Conservation (phyloP, 164 flowering plant species). For the Nymphaea colorata region DNA sequence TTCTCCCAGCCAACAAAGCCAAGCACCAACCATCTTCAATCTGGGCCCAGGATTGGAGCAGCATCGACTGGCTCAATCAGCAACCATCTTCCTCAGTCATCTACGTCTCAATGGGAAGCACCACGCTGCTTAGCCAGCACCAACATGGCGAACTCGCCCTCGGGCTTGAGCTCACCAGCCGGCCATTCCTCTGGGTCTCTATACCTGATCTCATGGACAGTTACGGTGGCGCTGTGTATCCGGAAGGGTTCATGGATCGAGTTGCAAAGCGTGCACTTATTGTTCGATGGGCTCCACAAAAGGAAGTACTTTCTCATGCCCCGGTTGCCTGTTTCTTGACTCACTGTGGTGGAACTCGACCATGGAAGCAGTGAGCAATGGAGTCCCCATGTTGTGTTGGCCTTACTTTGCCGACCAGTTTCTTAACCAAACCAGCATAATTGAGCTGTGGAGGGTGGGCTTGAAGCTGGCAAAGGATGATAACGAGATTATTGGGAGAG, state of each 20-base stretch:
- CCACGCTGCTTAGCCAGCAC: background rate
- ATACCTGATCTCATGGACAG: slow-evolving; percentile 2
- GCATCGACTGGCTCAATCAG: slow-evolving; percentile 9
- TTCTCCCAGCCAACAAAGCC: slow-evolving; percentile 1
- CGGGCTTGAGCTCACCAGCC: slow-evolving; percentile 6
- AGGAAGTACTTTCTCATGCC: slow-evolving; percentile 5
- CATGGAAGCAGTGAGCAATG: slow-evolving; percentile 9
- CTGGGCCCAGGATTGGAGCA: slow-evolving; percentile 7
- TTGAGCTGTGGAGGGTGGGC: slow-evolving; percentile 16
- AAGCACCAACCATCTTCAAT: background rate
- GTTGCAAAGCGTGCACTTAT: slow-evolving; percentile 1
- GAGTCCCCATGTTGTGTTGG: slow-evolving; percentile 16
- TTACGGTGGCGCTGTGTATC: background rate
- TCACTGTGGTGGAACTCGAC: slow-evolving; percentile 16
- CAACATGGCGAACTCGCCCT: slow-evolving; percentile 5
- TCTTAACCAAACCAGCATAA: slow-evolving; percentile 6
- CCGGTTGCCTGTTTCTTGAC: slow-evolving; percentile 5
- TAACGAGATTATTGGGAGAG: slow-evolving; percentile 7
- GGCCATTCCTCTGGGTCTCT: slow-evolving; percentile 5
- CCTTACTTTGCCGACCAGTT: slow-evolving; percentile 17
- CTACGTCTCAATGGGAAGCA: slow-evolving; percentile 12
- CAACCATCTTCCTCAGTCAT: slow-evolving; percentile 8
- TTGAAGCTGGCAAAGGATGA: slow-evolving; percentile 6
- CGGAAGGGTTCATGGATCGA: slow-evolving; percentile 4
- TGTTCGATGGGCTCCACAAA: slow-evolving; percentile 8